These are phyloP conservation scores for Candida xyloterini DNA, from an alignment of 805 yeast species.

Conservation along the genomic window DNA sequence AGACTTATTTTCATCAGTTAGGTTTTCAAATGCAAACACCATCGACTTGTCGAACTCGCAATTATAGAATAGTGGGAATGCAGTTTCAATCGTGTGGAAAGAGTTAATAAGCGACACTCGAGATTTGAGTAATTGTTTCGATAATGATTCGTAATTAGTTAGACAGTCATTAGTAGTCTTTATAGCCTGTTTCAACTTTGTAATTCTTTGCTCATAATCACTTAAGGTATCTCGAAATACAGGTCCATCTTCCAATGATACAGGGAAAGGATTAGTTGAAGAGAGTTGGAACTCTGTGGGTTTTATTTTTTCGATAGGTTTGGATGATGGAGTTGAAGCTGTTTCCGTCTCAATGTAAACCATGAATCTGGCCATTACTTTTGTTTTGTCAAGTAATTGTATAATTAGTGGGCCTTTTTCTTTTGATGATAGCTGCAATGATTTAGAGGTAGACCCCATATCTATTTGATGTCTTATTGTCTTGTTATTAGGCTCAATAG, in stretches of 20 bases:
- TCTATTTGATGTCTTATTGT: conserved; percentile 2
- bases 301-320: neutral
- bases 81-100: conserved; percentile 7
- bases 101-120: conserved; percentile 13
- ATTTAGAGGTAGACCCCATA: neutral
- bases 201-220: conserved; percentile 27
- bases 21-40: conserved; percentile 10
- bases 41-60: conserved; percentile 15
- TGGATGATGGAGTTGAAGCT: neutral
- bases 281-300: neutral
- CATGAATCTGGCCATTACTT: conserved; percentile 7
- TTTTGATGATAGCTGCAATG: conserved; percentile 3
- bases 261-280: conserved; percentile 24
- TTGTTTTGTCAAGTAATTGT: conserved; percentile 6
- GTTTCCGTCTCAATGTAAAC: conserved; percentile 3
- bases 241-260: conserved; percentile 38
- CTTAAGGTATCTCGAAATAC: conserved; percentile 29
- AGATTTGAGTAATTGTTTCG: conserved; percentile 19
- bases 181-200: conserved; percentile 18
- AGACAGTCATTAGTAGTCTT: conserved; percentile 18
- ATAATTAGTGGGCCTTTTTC: conserved; percentile 10
- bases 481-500: conserved; percentile 5
- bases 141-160: conserved; percentile 18
- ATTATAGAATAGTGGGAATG: conserved; percentile 16
- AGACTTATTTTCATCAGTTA: conserved; percentile 19